These are phyloP conservation scores for Massarina eburnea DNA, from an alignment of 2,329 filamentous ascomycete species.

Conservation along the genomic window DNA sequence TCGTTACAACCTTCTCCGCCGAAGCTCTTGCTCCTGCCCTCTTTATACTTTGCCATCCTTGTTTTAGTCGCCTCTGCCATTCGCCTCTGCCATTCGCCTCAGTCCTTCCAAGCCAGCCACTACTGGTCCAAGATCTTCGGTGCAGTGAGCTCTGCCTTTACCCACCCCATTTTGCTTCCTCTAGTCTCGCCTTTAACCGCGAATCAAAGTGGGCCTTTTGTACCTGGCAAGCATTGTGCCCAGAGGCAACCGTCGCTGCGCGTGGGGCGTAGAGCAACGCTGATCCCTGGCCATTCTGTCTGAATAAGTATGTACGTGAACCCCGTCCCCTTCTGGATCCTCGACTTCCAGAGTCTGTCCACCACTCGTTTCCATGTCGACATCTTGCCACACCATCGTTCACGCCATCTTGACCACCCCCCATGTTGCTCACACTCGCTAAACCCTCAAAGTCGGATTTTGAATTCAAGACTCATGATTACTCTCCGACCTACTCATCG, in stretches of 20 bases:
- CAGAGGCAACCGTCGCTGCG: slow-evolving; percentile 37
- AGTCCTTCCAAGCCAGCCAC: slow-evolving; percentile 38
- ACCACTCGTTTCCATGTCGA: slow-evolving; percentile 40
- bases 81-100: slow-evolving; percentile 33
- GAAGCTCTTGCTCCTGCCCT: slow-evolving; percentile 32
- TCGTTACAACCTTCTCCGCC: slow-evolving; percentile 39
- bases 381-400: slow-evolving; percentile 18
- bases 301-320: slow-evolving; percentile 42
- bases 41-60: slow-evolving; percentile 18
- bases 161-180: slow-evolving; percentile 19
- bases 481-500: slow-evolving; percentile 46
- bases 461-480: slow-evolving; percentile 53
- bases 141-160: slow-evolving; percentile 33
- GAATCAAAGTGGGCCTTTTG: slow-evolving; percentile 36
- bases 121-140: slow-evolving; percentile 40
- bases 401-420: slow-evolving; percentile 23
- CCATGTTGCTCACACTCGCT: slow-evolving; percentile 56
- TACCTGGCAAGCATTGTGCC: slow-evolving; percentile 38
- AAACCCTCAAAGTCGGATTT: slow-evolving; percentile 52
- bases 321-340: slow-evolving; percentile 37
- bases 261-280: slow-evolving; percentile 39
- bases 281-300: slow-evolving; percentile 36
- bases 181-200: slow-evolving; percentile 36
- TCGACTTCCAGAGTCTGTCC: slow-evolving; percentile 29
- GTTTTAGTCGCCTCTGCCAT: slow-evolving; percentile 13